Percentiles rank a stretch among this genome's conserved stretches.
Conservation (phyloP, 139 green algal species). For the Closterium sp. region DNA sequence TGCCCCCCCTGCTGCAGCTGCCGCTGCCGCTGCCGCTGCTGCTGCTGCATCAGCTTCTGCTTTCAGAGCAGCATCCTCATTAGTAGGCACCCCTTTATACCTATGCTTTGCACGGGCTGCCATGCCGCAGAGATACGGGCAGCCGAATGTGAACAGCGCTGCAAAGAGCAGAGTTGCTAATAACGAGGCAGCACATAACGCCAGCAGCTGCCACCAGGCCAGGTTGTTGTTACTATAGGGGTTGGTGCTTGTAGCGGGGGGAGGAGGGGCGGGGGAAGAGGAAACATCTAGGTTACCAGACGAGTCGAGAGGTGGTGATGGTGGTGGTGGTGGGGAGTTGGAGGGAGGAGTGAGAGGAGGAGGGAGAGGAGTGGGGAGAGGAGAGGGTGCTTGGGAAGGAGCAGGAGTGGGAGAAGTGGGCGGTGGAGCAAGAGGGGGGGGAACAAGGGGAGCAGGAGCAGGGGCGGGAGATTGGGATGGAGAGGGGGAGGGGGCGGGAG, state of each 20-base stretch:
- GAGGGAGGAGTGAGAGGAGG: background rate
- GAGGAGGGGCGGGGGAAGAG: background rate
- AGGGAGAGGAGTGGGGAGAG: background rate
- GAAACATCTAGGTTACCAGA: background rate
- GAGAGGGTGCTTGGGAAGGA: background rate
- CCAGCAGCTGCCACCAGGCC: background rate
- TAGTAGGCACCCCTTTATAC: background rate
- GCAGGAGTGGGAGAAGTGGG: background rate
- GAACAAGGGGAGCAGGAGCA: background rate
- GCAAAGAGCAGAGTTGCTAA: background rate
- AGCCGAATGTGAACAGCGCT: background rate
- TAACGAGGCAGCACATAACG: background rate
- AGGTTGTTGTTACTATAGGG: background rate
- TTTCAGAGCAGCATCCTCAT: background rate
- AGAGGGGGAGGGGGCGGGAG: too few relatives aligned
- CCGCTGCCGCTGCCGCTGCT: too few relatives aligned
- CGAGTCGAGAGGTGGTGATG: background rate
- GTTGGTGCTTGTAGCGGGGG: background rate
- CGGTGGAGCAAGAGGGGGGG: background rate
- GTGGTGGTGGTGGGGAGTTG: background rate
- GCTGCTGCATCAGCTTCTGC: background rate
- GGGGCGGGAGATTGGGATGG: too few relatives aligned
- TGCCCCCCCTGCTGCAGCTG: background rate
- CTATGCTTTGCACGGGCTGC: background rate
- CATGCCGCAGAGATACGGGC: background rate